A percentile compares a stretch with the other conserved stretches of the same genome.
Conservation (phyloP, 1,139 yeast genomes). For the Hanseniaspora uvarum region DNA sequence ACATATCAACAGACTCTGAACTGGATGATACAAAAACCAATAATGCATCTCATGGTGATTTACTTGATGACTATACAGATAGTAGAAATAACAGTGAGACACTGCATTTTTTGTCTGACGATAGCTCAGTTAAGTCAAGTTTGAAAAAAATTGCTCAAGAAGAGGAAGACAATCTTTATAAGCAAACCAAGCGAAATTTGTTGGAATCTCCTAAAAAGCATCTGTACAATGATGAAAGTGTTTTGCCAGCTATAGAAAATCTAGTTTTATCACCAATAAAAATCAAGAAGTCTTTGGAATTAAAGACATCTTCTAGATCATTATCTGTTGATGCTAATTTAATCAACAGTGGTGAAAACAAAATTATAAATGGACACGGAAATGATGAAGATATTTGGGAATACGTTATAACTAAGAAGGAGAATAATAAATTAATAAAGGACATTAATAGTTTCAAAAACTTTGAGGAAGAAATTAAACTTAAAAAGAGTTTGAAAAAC, state of each 20-base stretch:
- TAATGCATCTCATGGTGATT: conserved; percentile 27
- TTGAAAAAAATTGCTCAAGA: neutral
- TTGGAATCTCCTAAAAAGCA: neutral
- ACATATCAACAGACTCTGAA: conserved; percentile 26
- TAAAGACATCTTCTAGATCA: conserved; percentile 13
- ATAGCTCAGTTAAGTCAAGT: conserved; percentile 18
- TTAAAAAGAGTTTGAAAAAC: conserved; percentile 20
- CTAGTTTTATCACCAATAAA: conserved; percentile 8
- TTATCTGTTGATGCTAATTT: conserved; percentile 4
- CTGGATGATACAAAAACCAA: conserved; percentile 29
- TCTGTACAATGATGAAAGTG: neutral
- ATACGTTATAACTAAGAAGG: conserved; percentile 15
- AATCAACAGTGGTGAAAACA: conserved; percentile 1
- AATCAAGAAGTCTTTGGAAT: neutral
- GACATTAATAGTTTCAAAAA: conserved; percentile 26
- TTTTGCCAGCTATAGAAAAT: neutral
- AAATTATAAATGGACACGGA: conserved; percentile 16
- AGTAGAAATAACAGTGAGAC: conserved; percentile 22
- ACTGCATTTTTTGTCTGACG: conserved; percentile 25
- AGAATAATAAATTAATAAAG: conserved; percentile 18
- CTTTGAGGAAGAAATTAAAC: conserved; percentile 20
- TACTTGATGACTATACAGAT: conserved; percentile 21
- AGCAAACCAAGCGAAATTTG: neutral
- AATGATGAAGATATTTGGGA: conserved; percentile 16
- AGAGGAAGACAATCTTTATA: neutral